Evolutionary conservation across 345 rosid species (phyloP), one percentile per base, ranked within the genome.

Genomic region (Eucalyptus pauciflora): DNA sequence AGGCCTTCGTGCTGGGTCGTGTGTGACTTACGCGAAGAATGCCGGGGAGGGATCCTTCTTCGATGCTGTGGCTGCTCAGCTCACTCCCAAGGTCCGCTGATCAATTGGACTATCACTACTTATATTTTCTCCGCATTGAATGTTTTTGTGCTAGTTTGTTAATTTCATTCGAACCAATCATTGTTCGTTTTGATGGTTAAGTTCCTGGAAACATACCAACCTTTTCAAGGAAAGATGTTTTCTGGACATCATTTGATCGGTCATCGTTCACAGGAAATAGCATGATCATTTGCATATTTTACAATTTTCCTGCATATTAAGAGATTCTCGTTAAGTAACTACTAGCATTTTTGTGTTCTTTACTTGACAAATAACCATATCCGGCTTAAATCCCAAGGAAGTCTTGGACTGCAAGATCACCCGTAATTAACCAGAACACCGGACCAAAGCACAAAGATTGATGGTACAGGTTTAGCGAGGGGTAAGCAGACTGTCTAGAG

Each of bases 41-140:
- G 91, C 89, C 37, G 88, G 89, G 54, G 96, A 96, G 86, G 88
- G 93, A 60, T 96, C 99, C 91, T 94, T 96, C 93, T 94, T 94
- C 62, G 96, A 98, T 90, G 93, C 91, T 8, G 94, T 95, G 89
- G 96, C 96, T 91, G 91, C 98, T 43, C 98, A 96, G 91, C 95
- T 96, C 88, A 89, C 94, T 87, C 91, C 98, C 51, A 92, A 94
- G 98, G 99, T 97, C 48, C 1, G 83, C 1, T 41, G 46, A 76
- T 76, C 46, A 76, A 41, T 20, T 76, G 48, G 48, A 20, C 48
- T 43, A 20, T 76, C 48, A 12, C 48, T 6, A 20, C 48, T 76
- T 17, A 1, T 37, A 20, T 76, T 76, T 76, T 76, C 83, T 41
- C 83, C 13, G 3, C 83, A 41, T 22, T 20, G 5, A 41, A 76